Conservation (phyloP, 306 rosid species). For the Quercus ilex region DNA sequence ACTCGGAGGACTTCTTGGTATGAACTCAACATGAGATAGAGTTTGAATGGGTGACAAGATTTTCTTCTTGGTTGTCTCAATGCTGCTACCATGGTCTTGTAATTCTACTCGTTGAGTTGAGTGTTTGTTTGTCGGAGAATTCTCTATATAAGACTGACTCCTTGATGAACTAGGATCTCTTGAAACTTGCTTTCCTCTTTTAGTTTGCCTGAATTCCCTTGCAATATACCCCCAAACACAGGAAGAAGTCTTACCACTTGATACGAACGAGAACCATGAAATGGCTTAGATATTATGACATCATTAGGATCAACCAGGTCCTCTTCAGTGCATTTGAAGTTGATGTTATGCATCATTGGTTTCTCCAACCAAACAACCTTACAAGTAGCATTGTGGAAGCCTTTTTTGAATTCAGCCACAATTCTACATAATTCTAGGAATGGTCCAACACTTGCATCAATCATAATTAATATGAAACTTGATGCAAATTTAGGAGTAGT, state of each 20-base stretch:
- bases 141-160: neutral
- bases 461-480: slow-evolving; percentile 24
- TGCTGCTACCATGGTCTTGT: neutral
- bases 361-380: slow-evolving; percentile 69
- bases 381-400: slow-evolving; percentile 24
- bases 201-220: neutral
- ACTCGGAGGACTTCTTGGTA: no score
- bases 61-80: slow-evolving; percentile 5
- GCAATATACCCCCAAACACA: slow-evolving; percentile 49
- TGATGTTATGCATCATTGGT: slow-evolving; percentile 15
- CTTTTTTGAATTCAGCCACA: slow-evolving; percentile 29
- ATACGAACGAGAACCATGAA: slow-evolving; percentile 59
- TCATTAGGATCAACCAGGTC: slow-evolving; percentile 38
- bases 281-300: slow-evolving; percentile 42
- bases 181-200: neutral
- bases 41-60: slow-evolving; percentile 1
- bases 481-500: slow-evolving; percentile 11
- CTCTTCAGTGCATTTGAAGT: slow-evolving; percentile 5
- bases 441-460: slow-evolving; percentile 29
- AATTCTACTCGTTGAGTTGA: slow-evolving; percentile 6
- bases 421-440: slow-evolving; percentile 5
- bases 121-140: neutral
- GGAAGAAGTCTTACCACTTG: slow-evolving; percentile 61
- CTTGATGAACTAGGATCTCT: slow-evolving; percentile 12
- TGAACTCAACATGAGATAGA: neutral